Evolutionary conservation across 805 yeast species (phyloP).

Genomic region (Saccharomycopsis capsularis): DNA sequence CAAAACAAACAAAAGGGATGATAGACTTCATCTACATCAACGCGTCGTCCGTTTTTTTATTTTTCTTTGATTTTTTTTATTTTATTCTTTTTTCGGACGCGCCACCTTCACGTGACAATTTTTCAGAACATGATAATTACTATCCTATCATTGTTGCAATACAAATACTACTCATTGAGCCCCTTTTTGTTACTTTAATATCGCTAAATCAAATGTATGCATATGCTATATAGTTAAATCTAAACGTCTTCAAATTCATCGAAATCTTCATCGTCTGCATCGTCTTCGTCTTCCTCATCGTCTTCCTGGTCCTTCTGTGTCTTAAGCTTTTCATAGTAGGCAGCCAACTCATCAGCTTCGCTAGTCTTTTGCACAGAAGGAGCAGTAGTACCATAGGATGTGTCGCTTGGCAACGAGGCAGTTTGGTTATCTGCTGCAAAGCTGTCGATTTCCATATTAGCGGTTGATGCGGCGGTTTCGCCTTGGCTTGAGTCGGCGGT

Average conservation of each 20-base stretch:
- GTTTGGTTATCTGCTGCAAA: constrained; percentile 20
- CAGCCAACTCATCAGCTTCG: constrained; percentile 58
- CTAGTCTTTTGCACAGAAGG: constrained; percentile 25
- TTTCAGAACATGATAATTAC: too few relatives aligned
- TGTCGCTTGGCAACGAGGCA: constrained; percentile 1
- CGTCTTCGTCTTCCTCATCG: constrained; percentile 47
- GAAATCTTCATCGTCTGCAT: constrained; percentile 37
- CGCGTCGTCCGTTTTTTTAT: too few relatives aligned
- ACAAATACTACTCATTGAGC: too few relatives aligned
- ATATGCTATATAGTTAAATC: too few relatives aligned
- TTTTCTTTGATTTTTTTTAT: too few relatives aligned
- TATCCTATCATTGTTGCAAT: too few relatives aligned
- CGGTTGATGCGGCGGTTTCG: constrained; percentile 1
- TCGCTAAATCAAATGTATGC: too few relatives aligned
- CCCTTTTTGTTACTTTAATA: too few relatives aligned
- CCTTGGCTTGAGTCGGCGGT: constrained; percentile 6
- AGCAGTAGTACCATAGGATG: constrained; percentile 16
- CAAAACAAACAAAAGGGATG: too few relatives aligned
- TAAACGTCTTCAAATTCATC: constrained; percentile 29
- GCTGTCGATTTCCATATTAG: constrained; percentile 8
- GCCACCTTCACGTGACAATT: too few relatives aligned
- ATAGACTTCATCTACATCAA: too few relatives aligned
- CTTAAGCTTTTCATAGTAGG: constrained; percentile 71
- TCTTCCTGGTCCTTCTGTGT: constrained; percentile 59
- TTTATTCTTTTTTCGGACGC: too few relatives aligned